phyloP scores from a whole-genome alignment of 441 rosid genomes.

The Erysimum cheiri region DNA sequence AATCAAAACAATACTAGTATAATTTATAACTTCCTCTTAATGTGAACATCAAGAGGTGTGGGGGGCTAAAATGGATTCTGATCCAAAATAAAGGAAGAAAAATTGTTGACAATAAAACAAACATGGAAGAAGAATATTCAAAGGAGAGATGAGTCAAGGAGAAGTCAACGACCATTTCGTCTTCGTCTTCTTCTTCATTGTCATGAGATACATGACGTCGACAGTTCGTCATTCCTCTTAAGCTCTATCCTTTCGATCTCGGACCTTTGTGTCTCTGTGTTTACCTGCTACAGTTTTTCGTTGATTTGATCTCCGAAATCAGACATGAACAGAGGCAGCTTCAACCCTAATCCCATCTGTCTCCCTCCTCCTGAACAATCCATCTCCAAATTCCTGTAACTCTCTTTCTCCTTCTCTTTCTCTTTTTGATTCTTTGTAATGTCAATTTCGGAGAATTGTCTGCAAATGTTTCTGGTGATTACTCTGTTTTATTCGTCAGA shows the following conservation, averaged over 20 bases:
- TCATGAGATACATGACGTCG: slow-evolving; percentile 32
- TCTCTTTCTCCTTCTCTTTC: slow-evolving; percentile 17
- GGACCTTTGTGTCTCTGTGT: background rate
- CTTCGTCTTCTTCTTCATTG: slow-evolving; percentile 33
- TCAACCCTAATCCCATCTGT: slow-evolving; percentile 58
- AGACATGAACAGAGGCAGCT: slow-evolving; percentile 42
- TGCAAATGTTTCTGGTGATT: slow-evolving; percentile 1
- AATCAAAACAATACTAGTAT: background rate
- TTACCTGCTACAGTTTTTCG: slow-evolving; percentile 21
- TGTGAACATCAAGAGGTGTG: slow-evolving; percentile 6
- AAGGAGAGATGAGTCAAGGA: slow-evolving; percentile 33
- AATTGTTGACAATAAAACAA: background rate
- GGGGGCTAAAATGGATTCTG: slow-evolving; percentile 13
- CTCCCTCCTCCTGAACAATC: slow-evolving; percentile 72
- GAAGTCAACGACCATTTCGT: slow-evolving; percentile 38
- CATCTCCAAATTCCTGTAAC: slow-evolving; percentile 78
- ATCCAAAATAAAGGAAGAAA: background rate
- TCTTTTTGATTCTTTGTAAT: slow-evolving; percentile 2
- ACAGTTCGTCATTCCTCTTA: slow-evolving; percentile 30
- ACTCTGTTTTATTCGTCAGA: slow-evolving; percentile 19
- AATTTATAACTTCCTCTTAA: background rate
- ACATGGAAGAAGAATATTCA: slow-evolving; percentile 17
- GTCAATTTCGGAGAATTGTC: background rate
- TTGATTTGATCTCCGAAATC: slow-evolving; percentile 22
- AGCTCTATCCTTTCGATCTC: slow-evolving; percentile 18